Evolutionary conservation across 192 early-diverging fungal genomes (phyloP), one percentile per base, ranked within the genome.

Genomic region (Pilobolus umbonatus): DNA sequence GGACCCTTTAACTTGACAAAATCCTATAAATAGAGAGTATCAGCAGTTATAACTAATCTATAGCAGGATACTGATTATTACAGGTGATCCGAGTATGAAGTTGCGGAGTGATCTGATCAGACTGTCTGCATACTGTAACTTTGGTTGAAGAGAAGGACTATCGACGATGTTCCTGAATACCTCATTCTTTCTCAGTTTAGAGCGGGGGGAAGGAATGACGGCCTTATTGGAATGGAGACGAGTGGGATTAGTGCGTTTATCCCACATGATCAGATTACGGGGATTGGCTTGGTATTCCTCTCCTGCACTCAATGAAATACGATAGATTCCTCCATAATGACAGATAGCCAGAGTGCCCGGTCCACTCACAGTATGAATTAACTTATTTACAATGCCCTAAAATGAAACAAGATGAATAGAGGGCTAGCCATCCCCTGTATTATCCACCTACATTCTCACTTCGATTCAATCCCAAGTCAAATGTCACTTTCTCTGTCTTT

Each of bases 211-310:
- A 32, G 68, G 73, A 25, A 77, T 57, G 35, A 68, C 55, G 12
- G 60, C 24, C 6, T 65, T 61, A 9, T 64, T 36, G n/a, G 73
- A 55, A 28, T 67, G 62, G 17, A 76, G 51, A 26, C 73, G 60
- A 19, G 71, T 63, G 9, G 81, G 81, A 24, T 68, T 52, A 12
- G 81, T 76, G 7, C 74, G 64, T 21, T 73, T 65, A 50, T 80
- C 76, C 81, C 81, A 83, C 12, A 80, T 71, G 19, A 83, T 71
- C 53, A 83, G 44, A 38, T 83, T 61, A 53, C 68, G 72, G 21
- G 88, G 84, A 62, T 87, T 86, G 15, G 87, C 88, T 15, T 83
- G 62, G 49, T 87, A 88, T 61, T 85, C 82, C 55, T 92, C 88
- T n/a, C 75, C 80, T 9, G 82, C 74, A 5, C 75, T 60, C 46